Percentiles rank a stretch among this genome's conserved stretches.
These are phyloP conservation scores for Alternaria ethzedia DNA, from an alignment of 2,329 filamentous ascomycete genomes.

Conservation along the genomic window DNA sequence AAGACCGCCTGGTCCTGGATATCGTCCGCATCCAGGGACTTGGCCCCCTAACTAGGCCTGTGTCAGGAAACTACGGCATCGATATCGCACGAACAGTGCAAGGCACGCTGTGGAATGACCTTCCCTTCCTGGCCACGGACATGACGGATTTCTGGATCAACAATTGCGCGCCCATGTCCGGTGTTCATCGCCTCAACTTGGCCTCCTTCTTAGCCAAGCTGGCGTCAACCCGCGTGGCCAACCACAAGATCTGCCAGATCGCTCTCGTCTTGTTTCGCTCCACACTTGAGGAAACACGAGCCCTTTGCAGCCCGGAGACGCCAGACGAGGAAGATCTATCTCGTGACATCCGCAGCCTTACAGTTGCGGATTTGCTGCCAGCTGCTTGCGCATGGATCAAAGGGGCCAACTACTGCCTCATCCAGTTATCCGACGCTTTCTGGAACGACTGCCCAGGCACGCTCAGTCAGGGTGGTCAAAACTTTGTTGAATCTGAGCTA, in stretches of 20 bases:
- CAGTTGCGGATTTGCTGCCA: neutral
- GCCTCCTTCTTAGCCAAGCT: conserved; percentile 15
- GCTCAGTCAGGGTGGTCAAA: neutral
- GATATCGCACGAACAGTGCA: conserved; percentile 16
- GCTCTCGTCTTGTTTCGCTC: neutral
- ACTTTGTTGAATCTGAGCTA: conserved; percentile 1
- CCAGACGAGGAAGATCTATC: neutral
- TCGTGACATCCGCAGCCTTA: neutral
- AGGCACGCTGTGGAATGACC: conserved; percentile 19
- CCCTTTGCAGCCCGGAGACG: neutral
- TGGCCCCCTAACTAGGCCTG: conserved; percentile 13
- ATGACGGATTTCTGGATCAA: conserved; percentile 14
- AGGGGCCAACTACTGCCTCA: neutral
- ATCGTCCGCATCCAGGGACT: conserved; percentile 14
- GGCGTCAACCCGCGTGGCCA: neutral
- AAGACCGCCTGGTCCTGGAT: conserved; percentile 15
- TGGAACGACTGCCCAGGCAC: neutral
- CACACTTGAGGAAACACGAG: neutral
- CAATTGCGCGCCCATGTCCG: conserved; percentile 8
- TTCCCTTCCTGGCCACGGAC: conserved; percentile 15
- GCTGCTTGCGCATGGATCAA: neutral
- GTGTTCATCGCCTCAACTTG: conserved; percentile 10
- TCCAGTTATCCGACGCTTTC: neutral
- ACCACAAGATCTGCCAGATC: neutral
- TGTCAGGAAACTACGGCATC: conserved; percentile 12